Conservation (phyloP, 257 asterid species). For the Capsicum chinense region DNA sequence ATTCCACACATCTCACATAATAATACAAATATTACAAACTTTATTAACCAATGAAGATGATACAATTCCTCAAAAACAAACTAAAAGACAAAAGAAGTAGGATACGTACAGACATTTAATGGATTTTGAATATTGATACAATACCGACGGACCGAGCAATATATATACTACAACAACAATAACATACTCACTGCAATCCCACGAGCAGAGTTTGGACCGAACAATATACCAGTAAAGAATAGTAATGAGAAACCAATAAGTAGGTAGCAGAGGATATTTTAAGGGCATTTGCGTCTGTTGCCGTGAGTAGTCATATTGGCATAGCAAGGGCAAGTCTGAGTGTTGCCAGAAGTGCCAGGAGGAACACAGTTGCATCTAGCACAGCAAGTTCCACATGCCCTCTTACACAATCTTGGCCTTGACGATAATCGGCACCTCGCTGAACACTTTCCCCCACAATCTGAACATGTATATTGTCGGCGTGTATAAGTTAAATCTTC, state of each 20-base stretch:
- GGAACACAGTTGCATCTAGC: slow-evolving; percentile 49
- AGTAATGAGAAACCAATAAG: too few relatives aligned
- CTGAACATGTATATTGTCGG: slow-evolving; percentile 5
- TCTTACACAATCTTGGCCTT: slow-evolving; percentile 40
- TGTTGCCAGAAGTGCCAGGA: slow-evolving; percentile 50
- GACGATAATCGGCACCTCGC: slow-evolving; percentile 42
- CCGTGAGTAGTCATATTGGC: slow-evolving; percentile 43
- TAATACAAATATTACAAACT: slow-evolving; percentile 1
- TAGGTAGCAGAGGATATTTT: too few relatives aligned
- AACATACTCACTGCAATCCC: neutral
- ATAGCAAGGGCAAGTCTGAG: slow-evolving; percentile 41
- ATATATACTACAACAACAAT: neutral
- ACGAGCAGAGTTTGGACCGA: neutral
- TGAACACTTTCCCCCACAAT: slow-evolving; percentile 42
- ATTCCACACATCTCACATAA: neutral
- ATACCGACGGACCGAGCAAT: neutral
- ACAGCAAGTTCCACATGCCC: slow-evolving; percentile 54
- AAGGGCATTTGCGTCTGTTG: slow-evolving; percentile 45
- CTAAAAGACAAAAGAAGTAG: too few relatives aligned
- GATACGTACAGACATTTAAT: neutral
- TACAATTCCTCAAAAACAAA: neutral
- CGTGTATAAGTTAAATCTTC: neutral
- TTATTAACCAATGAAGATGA: neutral
- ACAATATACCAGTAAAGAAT: neutral
- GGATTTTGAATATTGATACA: neutral